phyloP scores from a whole-genome alignment of 2,329 filamentous ascomycete genomes.

The Fusarium oxysporum region DNA sequence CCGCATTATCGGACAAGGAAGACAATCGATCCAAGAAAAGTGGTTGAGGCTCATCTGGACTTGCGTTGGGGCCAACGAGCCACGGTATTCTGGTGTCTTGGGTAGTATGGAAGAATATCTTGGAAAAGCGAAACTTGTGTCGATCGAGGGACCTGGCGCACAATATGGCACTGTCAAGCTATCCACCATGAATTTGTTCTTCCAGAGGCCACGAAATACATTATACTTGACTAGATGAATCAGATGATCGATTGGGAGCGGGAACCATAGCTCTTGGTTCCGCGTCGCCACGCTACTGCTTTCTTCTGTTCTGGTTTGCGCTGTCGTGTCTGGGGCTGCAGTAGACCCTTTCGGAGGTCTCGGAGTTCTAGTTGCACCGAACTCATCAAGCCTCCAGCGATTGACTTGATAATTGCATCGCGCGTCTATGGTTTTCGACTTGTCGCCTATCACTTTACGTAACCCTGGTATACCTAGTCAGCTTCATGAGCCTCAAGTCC shows the following conservation, averaged over 20 bases:
- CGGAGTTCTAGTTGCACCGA: accelerated
- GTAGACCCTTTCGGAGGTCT: accelerated
- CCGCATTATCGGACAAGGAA: neutral
- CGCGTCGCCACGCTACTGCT: accelerated
- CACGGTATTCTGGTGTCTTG: neutral
- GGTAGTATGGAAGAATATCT: neutral
- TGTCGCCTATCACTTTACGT: neutral
- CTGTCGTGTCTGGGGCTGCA: accelerated
- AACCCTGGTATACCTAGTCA: neutral
- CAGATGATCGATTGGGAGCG: neutral
- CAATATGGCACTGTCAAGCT: neutral
- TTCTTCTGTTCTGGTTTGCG: neutral
- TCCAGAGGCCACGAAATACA: neutral
- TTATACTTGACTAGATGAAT: neutral
- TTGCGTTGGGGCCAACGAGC: neutral
- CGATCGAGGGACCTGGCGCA: neutral
- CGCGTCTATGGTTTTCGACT: neutral
- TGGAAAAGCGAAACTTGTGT: neutral
- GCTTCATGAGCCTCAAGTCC: neutral
- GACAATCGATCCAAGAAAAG: neutral
- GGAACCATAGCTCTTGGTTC: neutral
- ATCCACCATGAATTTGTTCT: neutral
- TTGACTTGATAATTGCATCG: neutral
- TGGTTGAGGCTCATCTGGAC: neutral
- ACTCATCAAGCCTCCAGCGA: neutral